Evolutionary conservation across 2,329 filamentous ascomycete genomes (phyloP).

Genomic region (Phaeosphaeriaceae sp.): DNA sequence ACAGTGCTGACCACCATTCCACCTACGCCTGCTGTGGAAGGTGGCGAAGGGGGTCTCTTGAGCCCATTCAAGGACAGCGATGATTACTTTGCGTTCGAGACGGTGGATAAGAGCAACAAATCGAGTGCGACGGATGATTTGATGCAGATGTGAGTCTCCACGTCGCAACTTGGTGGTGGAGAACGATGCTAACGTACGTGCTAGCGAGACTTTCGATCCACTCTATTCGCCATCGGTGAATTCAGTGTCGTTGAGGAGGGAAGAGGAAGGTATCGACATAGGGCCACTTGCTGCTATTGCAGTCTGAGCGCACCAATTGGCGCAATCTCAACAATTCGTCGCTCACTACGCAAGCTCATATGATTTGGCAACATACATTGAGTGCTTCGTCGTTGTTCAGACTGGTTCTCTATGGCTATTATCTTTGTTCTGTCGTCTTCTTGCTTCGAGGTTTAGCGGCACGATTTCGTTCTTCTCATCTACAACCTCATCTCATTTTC

Average conservation of each 20-base stretch:
- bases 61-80: slow-evolving; percentile 49
- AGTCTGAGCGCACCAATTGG: slow-evolving; percentile 8
- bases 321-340: too few species aligned
- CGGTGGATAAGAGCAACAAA: slow-evolving; percentile 17
- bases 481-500: too few species aligned
- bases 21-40: slow-evolving; percentile 46
- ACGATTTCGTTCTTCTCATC: too few species aligned
- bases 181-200: slow-evolving; percentile 6
- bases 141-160: slow-evolving; percentile 35
- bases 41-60: slow-evolving; percentile 14
- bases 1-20: slow-evolving; percentile 50
- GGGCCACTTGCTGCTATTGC: slow-evolving; percentile 14
- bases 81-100: slow-evolving; percentile 39
- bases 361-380: too few species aligned
- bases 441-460: too few species aligned
- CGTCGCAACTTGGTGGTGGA: background rate
- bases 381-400: too few species aligned
- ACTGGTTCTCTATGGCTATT: too few species aligned
- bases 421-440: too few species aligned
- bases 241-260: slow-evolving; percentile 19
- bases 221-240: slow-evolving; percentile 31
- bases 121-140: slow-evolving; percentile 18
- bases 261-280: slow-evolving; percentile 31
- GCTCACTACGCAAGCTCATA: too few species aligned
- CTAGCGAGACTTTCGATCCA: slow-evolving; percentile 39